Percentiles rank a stretch among this genome's conserved stretches.
These are phyloP conservation scores for Colletotrichum noveboracense DNA, from an alignment of 2,329 filamentous ascomycete genomes.

Conservation along the genomic window DNA sequence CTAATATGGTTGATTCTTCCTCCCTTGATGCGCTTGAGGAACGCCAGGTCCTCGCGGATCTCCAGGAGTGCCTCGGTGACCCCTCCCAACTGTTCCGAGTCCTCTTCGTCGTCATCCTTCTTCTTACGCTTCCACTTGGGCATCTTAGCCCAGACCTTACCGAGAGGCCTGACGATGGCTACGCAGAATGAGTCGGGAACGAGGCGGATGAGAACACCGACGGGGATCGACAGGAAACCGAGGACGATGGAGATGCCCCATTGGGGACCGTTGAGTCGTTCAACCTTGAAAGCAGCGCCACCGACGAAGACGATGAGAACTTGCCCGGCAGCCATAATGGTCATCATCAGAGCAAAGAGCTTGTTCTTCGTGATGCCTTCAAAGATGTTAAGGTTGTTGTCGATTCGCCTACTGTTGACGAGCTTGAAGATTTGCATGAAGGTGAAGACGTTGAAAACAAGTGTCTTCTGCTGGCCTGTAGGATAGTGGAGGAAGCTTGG, in stretches of 20 bases:
- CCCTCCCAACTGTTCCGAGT: conserved; percentile 36
- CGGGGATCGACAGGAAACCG: conserved; percentile 69
- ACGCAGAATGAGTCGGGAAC: conserved; percentile 20
- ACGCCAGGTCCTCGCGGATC: conserved; percentile 66
- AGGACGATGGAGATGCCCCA: conserved; percentile 75
- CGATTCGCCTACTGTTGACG: conserved; percentile 75
- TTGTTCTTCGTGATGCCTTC: conserved; percentile 71
- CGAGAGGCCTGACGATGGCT: conserved; percentile 24
- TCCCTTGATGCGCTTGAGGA: conserved; percentile 65
- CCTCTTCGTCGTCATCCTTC: conserved; percentile 27
- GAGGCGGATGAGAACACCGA: conserved; percentile 70
- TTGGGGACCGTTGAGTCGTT: conserved; percentile 60
- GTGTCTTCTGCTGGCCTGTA: conserved; percentile 54
- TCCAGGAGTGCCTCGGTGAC: conserved; percentile 52
- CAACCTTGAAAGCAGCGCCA: conserved; percentile 63
- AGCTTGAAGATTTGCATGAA: conserved; percentile 88
- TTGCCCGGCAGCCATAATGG: conserved; percentile 74
- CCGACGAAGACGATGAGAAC: conserved; percentile 76
- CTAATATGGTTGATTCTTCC: conserved; percentile 65
- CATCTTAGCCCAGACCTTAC: conserved; percentile 18
- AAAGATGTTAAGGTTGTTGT: conserved; percentile 79
- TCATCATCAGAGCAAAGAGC: conserved; percentile 73
- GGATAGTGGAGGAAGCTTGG: conserved; percentile 57
- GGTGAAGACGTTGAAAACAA: conserved; percentile 84
- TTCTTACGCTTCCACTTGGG: conserved; percentile 22